A percentile compares a stretch with the other conserved stretches of the same genome.
These are phyloP conservation scores for Colletotrichum magnum DNA, from an alignment of 2,329 filamentous ascomycete genomes.

Conservation along the genomic window DNA sequence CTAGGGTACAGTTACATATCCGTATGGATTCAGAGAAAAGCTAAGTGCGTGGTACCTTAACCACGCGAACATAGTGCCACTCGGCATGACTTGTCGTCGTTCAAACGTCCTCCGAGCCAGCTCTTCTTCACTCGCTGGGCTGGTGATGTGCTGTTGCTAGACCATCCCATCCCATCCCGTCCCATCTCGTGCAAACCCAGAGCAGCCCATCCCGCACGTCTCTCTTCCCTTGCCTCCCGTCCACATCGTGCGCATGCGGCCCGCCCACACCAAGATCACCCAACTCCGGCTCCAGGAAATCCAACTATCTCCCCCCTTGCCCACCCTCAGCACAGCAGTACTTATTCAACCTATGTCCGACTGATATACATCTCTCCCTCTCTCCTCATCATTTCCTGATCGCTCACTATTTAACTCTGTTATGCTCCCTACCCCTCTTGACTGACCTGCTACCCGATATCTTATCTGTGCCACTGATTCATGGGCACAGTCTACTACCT, in stretches of 20 bases:
- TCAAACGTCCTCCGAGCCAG: constrained; percentile 9
- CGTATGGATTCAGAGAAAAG: no score
- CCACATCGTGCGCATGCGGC: constrained; percentile 14
- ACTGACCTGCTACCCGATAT: no score
- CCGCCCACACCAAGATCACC: constrained; percentile 36
- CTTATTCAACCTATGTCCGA: constrained; percentile 25
- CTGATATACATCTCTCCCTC: not conserved
- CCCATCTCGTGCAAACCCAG: constrained; percentile 16
- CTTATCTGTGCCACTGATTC: not conserved
- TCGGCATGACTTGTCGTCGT: constrained; percentile 1
- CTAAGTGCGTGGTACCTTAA: not conserved
- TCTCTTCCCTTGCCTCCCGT: constrained; percentile 23
- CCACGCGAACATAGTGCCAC: not conserved
- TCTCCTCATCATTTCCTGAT: not conserved
- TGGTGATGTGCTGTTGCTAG: constrained; percentile 13
- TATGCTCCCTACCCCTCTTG: no score
- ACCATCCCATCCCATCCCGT: constrained; percentile 14
- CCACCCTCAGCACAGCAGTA: constrained; percentile 13
- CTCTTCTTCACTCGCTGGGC: constrained; percentile 6
- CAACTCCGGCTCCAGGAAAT: constrained; percentile 34
- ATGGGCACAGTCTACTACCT: not conserved
- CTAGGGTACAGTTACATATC: no score
- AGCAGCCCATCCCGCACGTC: constrained; percentile 16
- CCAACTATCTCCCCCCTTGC: constrained; percentile 27
- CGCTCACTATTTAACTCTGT: no score